Conservation (phyloP, 768 basidiomycete genomes). For the Leucogyrophana mollusca region DNA sequence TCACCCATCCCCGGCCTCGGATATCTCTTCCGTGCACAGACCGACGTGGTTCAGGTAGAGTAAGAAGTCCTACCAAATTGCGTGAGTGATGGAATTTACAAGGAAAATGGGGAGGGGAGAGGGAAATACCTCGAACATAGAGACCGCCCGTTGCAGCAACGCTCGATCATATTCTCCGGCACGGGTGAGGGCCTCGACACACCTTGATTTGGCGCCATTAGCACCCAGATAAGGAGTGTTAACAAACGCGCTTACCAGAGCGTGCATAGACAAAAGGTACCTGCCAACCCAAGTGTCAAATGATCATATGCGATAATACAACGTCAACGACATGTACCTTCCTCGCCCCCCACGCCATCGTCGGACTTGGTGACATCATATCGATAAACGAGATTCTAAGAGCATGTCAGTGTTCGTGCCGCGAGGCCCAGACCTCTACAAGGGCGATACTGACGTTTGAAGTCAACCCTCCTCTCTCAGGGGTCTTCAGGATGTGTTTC, state of each 20-base stretch:
- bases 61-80: slow-evolving; percentile 57
- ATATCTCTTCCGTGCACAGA: slow-evolving; percentile 83
- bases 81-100: neutral
- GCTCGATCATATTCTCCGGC: slow-evolving; percentile 76
- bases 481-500: slow-evolving; percentile 78
- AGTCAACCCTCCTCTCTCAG: slow-evolving; percentile 87
- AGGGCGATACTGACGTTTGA: slow-evolving; percentile 57
- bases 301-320: too few relatives aligned
- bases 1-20: slow-evolving; percentile 80
- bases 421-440: neutral
- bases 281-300: too few relatives aligned
- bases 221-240: too few relatives aligned
- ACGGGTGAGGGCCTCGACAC: slow-evolving; percentile 85
- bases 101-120: neutral
- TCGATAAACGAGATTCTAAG: slow-evolving; percentile 82
- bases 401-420: slow-evolving; percentile 1
- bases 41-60: slow-evolving; percentile 87
- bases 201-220: slow-evolving; percentile 60
- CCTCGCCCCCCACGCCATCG: slow-evolving; percentile 95
- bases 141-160: slow-evolving; percentile 64
- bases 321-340: too few relatives aligned
- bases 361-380: slow-evolving; percentile 85
- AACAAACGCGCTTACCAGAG: too few relatives aligned
- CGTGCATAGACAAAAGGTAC: slow-evolving; percentile 90
- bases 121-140: slow-evolving; percentile 83